These are phyloP conservation scores for Fremontodendron californicum DNA, from an alignment of 345 rosid species.

Conservation along the genomic window DNA sequence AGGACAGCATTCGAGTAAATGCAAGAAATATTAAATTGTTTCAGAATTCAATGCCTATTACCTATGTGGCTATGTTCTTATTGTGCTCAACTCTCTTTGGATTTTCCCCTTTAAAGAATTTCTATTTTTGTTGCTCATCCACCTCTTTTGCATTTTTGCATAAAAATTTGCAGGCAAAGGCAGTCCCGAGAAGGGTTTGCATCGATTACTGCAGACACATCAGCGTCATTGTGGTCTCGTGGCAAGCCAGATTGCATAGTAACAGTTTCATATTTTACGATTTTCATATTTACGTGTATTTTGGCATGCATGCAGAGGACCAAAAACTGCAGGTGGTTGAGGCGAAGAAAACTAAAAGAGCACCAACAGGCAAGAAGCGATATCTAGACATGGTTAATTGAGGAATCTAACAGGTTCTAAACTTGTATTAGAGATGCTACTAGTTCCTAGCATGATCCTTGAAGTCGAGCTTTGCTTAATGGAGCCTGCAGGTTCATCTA, in stretches of 20 bases:
- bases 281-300: conserved; percentile 34
- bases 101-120: too few species aligned
- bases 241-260: conserved; percentile 32
- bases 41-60: not conserved
- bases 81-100: not conserved
- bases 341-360: conserved; percentile 10
- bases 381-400: not conserved
- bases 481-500: too few species aligned
- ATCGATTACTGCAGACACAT: conserved; percentile 36
- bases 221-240: conserved; percentile 24
- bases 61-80: not conserved
- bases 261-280: conserved; percentile 27
- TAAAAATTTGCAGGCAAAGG: conserved; percentile 38
- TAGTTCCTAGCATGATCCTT: not conserved
- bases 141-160: not conserved
- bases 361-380: not conserved
- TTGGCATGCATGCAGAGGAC: conserved; percentile 28
- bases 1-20: not conserved
- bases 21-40: not conserved
- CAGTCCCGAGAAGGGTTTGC: conserved; percentile 59
- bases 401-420: not conserved
- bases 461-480: not conserved
- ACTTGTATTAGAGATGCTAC: not conserved
- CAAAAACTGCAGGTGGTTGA: conserved; percentile 5
- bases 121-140: too few species aligned